Evolutionary conservation across 2,329 filamentous ascomycete genomes (phyloP), one percentile per base, ranked within the genome.

Genomic region (Fusarium paranaense): DNA sequence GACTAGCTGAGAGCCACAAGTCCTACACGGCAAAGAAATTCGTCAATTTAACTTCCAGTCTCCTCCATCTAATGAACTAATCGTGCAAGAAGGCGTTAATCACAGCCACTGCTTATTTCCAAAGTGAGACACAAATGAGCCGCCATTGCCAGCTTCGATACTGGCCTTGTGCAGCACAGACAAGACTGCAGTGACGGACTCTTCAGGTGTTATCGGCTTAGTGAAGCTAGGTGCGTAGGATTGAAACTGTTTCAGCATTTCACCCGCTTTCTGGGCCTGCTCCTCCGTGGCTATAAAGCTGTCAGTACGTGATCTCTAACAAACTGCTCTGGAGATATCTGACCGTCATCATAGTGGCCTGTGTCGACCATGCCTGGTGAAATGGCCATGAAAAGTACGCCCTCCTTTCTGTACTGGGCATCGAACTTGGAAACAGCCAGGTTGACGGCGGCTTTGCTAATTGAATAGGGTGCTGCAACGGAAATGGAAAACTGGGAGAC

Each of bases 401-500:
- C 88, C 0, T 90, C 81, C 35, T 84, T 81, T 56, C 81, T 82
- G 69, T 88, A 87, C 71, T 87, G 80, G 1, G 84, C 85, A 64
- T 82, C 85, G 76, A 85, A 90, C 79, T 91, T 91, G 70, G 86
- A 86, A 1, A 88, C 80, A 2, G 85, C 81, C 18, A 86, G 78
- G 73, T 91, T 91, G 47, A 87, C 20, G 0, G 86, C 90, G 0
- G 84, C 88, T 77, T 90, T 89, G 77, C 82, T 86, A 25, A 84
- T 82, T 1, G 86, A 71, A 71, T 91, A 91, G 0, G 84, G 76
- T 0, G 81, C 69, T 1, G 73, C 70, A 2, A 79, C 60, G 0
- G 81, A 77, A 50, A 90, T 72, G 0, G 82, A 81, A 20, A 74
- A 78, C 0, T 85, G 64, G 14, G 80, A 81, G 64, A 81, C 82